A percentile compares a stretch with the other conserved stretches of the same genome.
Evolutionary conservation across 768 basidiomycete species (phyloP).

Genomic region (Hericium rajendrae): DNA sequence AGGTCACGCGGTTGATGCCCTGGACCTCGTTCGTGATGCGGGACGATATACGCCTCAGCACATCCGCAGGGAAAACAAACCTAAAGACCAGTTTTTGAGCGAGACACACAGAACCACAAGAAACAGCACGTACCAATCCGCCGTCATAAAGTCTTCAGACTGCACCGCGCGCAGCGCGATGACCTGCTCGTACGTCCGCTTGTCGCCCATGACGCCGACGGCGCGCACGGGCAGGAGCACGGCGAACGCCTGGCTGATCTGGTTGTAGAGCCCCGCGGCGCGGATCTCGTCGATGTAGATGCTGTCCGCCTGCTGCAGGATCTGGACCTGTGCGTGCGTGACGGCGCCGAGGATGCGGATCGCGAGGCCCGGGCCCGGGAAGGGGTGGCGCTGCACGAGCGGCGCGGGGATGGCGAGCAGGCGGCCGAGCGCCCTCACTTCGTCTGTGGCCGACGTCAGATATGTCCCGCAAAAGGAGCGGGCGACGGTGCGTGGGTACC

Average conservation of each 20-base stretch:
- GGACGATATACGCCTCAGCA: constrained; percentile 86
- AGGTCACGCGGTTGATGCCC: constrained; percentile 94
- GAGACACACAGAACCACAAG: not conserved
- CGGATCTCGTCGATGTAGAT: constrained; percentile 99
- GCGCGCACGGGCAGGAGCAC: constrained; percentile 93
- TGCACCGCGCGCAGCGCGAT: constrained; percentile 92
- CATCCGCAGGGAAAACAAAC: constrained; percentile 92
- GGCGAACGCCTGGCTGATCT: constrained; percentile 94
- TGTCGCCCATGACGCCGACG: constrained; percentile 97
- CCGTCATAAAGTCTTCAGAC: constrained; percentile 99
- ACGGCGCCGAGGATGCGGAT: constrained; percentile 97
- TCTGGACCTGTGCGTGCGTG: constrained; percentile 84
- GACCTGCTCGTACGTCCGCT: constrained; percentile 96
- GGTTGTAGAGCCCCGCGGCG: constrained; percentile 81
- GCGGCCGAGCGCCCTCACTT: constrained; percentile 88
- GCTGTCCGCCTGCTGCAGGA: constrained; percentile 83
- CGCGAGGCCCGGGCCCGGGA: constrained; percentile 96
- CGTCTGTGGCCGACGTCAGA: constrained; percentile 44
- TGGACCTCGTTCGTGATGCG: constrained; percentile 96
- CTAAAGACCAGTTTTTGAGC: constrained; percentile 34
- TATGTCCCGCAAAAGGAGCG: not conserved
- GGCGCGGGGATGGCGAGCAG: constrained; percentile 86
- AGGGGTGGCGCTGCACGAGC: constrained; percentile 93
- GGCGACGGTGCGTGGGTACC: constrained; percentile 35
- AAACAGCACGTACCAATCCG: constrained; percentile 73